Evolutionary conservation across 2,329 filamentous ascomycete genomes (phyloP).

Genomic region (Aspergillus fumigatiaffinis): DNA sequence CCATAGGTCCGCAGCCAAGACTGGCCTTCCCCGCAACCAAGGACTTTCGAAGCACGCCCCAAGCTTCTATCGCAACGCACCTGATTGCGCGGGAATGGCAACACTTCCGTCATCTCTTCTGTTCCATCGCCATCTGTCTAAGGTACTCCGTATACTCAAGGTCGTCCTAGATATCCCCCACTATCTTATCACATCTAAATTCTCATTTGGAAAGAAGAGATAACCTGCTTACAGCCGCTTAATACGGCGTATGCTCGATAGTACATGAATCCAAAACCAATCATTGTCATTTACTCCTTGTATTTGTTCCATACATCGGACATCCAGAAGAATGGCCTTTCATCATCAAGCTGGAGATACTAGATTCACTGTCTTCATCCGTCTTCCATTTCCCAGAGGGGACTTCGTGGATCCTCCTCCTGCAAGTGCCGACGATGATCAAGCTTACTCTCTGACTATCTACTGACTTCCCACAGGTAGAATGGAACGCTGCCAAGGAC

Average conservation of each 20-base stretch:
- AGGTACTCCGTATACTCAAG: background rate
- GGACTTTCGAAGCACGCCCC: background rate
- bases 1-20: background rate
- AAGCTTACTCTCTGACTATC: conserved; percentile 5
- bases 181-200: background rate
- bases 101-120: background rate
- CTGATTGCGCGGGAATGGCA: background rate
- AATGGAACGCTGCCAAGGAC: conserved; percentile 86
- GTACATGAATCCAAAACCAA: background rate
- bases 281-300: background rate
- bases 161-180: background rate
- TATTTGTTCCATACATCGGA: background rate
- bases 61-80: conserved; percentile 1
- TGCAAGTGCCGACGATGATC: conserved; percentile 47
- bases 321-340: conserved; percentile 6
- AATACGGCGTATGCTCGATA: background rate
- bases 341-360: conserved; percentile 15
- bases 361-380: conserved; percentile 70
- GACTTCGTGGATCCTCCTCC: conserved; percentile 87
- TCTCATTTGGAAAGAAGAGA: background rate
- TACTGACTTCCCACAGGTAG: conserved; percentile 55
- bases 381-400: conserved; percentile 82
- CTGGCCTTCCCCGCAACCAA: background rate
- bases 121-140: background rate
- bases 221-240: background rate